Conservation (phyloP, 352 stramenopile species). For the Globisporangium nodosum region DNA sequence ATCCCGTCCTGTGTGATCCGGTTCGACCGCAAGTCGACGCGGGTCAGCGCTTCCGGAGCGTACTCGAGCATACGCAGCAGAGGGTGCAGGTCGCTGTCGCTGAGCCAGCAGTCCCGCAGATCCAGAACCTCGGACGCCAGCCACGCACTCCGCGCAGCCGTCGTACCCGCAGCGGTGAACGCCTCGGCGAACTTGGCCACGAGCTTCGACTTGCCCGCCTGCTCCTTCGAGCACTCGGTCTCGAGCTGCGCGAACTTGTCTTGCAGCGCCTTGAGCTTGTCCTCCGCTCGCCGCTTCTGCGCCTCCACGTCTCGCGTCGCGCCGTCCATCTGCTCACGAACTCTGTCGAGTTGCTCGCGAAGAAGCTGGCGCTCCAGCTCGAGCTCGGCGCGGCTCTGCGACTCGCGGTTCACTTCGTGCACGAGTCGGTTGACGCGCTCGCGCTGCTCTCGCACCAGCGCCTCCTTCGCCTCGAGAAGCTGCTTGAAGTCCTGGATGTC, state of each 20-base stretch:
- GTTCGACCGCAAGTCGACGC: constrained; percentile 56
- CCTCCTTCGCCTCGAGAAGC: constrained; percentile 23
- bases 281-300: constrained; percentile 27
- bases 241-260: constrained; percentile 31
- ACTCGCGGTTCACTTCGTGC: constrained; percentile 41
- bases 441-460: constrained; percentile 36
- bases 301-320: constrained; percentile 30
- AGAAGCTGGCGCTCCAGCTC: constrained; percentile 45
- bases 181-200: constrained; percentile 27
- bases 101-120: constrained; percentile 44
- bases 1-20: constrained; percentile 50
- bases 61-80: constrained; percentile 37
- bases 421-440: constrained; percentile 52
- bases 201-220: constrained; percentile 43
- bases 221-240: constrained; percentile 32
- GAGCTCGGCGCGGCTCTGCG: constrained; percentile 35
- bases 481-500: constrained; percentile 34
- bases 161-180: constrained; percentile 11
- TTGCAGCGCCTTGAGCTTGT: constrained; percentile 22
- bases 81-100: constrained; percentile 38
- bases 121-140: constrained; percentile 22
- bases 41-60: constrained; percentile 15
- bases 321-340: constrained; percentile 31
- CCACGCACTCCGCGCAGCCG: constrained; percentile 8
- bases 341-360: constrained; percentile 31